Base-by-base conservation (phyloP, 768 basidiomycete species). In the Auricularia cornea region DNA sequence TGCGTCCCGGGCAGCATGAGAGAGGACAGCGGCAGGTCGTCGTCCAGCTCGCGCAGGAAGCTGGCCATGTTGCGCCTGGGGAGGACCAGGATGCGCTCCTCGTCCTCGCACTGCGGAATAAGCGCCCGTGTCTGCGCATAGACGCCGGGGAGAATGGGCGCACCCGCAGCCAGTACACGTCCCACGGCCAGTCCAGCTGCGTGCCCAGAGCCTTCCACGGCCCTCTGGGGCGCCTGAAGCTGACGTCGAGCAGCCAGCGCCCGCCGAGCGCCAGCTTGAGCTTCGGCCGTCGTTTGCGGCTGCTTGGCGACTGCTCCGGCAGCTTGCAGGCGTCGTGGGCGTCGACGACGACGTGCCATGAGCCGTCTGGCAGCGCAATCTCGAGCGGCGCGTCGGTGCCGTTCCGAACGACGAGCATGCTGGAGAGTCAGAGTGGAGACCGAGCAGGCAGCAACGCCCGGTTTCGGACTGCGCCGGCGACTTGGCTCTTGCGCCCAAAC, bases 1-100 rank as follows among this genome's bases (percentile, higher is more conserved):
- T 90, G 88, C 0, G 87, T 89, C 33, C 92, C 94, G 62, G 93
- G 92, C 35, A 96, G 80, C 64, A 84, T 73, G n/a, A 94, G 70
- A 26, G 87, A 87, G 10, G 90, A 91, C 31, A 96, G 74, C 6
- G 87, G 81, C 0, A 83, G 75, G 2, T 75, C 70, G 72, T 94
- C 87, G 2, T 92, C 87, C 57, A 96, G 76, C 33, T 82, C 74
- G 12, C 81, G 76, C 60, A 86, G 70, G 68, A 83, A 94, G 2
- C 83, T 80, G 4, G 81, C 76, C 60, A 85, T 70, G 62, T 84
- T 76, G 63, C 92, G 79, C 52, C 75, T 78, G n/a, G 83, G 82
- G 33, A 93, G 71, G 26, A 92, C 77, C 3, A 85, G 67, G 18
- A 93, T 32, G 14, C 66, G 62, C 30, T 65, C 59, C 31, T 62